These are phyloP conservation scores for Puccinia novopanici DNA, from an alignment of 1,284 basidiomycete species.

Conservation along the genomic window DNA sequence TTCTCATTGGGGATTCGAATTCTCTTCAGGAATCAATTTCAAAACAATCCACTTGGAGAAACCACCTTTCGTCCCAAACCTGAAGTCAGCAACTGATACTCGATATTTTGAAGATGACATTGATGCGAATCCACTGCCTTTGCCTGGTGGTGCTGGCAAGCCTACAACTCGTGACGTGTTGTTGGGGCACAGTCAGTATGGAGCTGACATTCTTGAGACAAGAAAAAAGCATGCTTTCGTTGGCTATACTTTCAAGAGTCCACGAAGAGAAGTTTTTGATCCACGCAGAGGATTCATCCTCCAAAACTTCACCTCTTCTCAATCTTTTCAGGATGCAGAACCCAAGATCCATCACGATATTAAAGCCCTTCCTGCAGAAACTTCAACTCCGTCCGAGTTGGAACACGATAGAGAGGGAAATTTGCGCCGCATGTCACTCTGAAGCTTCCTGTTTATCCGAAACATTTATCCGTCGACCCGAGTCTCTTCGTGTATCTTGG, in stretches of 20 bases:
- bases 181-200: slow-evolving; percentile 78
- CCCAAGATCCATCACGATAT: background rate
- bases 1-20: background rate
- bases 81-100: slow-evolving; percentile 77
- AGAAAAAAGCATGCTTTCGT: slow-evolving; percentile 87
- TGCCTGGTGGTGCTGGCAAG: slow-evolving; percentile 79
- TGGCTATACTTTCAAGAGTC: slow-evolving; percentile 71
- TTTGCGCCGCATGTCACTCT: slow-evolving; percentile 25
- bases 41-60: slow-evolving; percentile 73
- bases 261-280: slow-evolving; percentile 41
- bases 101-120: slow-evolving; percentile 72
- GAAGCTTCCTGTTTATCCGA: background rate
- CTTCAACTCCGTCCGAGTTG: background rate
- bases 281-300: slow-evolving; percentile 42
- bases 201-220: slow-evolving; percentile 79
- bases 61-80: slow-evolving; percentile 83
- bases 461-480: background rate
- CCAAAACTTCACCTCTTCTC: slow-evolving; percentile 2
- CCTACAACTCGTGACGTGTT: slow-evolving; percentile 85
- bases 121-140: slow-evolving; percentile 81
- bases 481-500: too few species aligned
- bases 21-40: slow-evolving; percentile 70
- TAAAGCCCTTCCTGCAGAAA: background rate
- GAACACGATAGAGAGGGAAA: background rate
- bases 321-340: background rate